Conservation (phyloP, 2,329 filamentous ascomycete species). For the Beauveria pseudobassiana region DNA sequence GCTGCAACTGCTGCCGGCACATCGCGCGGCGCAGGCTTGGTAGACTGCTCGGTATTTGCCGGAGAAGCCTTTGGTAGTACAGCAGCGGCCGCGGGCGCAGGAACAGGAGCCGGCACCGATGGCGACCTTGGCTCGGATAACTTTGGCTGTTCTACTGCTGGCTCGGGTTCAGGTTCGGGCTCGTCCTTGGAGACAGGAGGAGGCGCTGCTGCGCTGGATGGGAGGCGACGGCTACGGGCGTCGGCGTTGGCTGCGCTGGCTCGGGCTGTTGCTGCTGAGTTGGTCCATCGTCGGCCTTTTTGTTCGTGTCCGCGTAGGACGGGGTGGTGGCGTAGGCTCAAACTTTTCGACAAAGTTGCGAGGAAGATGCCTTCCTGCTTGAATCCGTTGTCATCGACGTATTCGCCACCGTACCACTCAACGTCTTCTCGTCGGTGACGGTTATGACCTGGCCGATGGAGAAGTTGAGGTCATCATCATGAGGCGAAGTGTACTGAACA, state of each 20-base stretch:
- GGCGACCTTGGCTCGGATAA: constrained; percentile 24
- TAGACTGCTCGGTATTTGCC: constrained; percentile 21
- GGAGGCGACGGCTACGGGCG: constrained; percentile 13
- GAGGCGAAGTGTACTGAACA: constrained; percentile 87
- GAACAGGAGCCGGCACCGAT: constrained; percentile 20
- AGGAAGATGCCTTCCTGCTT: constrained; percentile 82
- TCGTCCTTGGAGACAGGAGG: constrained; percentile 24
- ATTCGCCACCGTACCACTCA: constrained; percentile 91
- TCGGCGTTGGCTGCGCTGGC: constrained; percentile 19
- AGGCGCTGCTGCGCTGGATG: constrained; percentile 20
- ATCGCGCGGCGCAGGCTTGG: constrained; percentile 28
- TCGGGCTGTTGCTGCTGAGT: constrained; percentile 22
- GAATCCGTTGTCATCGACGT: constrained; percentile 64
- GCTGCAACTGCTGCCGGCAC: constrained; percentile 33
- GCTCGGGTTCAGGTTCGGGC: constrained; percentile 24
- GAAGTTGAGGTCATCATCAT: constrained; percentile 94
- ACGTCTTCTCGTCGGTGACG: constrained; percentile 83
- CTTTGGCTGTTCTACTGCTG: background rate
- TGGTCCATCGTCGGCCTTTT: constrained; percentile 40
- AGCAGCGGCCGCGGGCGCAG: constrained; percentile 21
- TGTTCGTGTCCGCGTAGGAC: constrained; percentile 66
- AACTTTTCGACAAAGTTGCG: constrained; percentile 97
- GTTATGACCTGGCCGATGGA: constrained; percentile 80
- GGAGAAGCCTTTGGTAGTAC: constrained; percentile 21
- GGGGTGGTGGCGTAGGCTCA: constrained; percentile 82